Base-by-base conservation (phyloP, 2,329 filamentous ascomycete genomes). In the Nothomitra cinnamomea region DNA sequence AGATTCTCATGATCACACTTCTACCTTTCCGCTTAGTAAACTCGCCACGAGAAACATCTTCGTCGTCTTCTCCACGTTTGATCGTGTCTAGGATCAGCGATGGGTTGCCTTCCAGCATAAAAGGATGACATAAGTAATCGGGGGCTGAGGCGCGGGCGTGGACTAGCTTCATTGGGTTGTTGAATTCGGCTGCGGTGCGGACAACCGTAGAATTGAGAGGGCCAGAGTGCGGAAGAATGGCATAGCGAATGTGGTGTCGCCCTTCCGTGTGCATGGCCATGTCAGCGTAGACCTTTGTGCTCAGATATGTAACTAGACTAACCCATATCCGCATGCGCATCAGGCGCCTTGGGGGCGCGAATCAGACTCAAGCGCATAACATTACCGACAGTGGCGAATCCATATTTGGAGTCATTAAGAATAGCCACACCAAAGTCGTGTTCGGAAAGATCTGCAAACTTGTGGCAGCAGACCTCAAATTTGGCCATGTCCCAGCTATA, bases 381-480 rank as follows among this genome's bases (percentile, higher is more conserved):
- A 64, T 85, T 92, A 43, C 90, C 90, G 48, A 78, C 80, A 13
- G 88, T 94, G 21, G 90, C 90, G 64, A 96, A 96, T 17, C 90
- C 90, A 64, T 95, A 96, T 67, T 95, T 95, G 70, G 82, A 87
- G 67, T 96, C 89, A 63, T 96, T 96, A 56, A 96, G 76, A 57
- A 96, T 85, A 1, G 86, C 90, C 6, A 96, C 87, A 58, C 89
- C 89, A 61, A 94, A 95, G 53, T 82, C 83, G 62, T 85, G 75
- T 67, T 95, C 89, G 0, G 85, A 90, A 24, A 95, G 71, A 66
- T 95, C 89, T 10, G 89, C 89, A 73, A 87, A 95, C 65, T 89
- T 90, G 72, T 95, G 89, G 66, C 85, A 90, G 74, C 88, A 95
- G 52, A 95, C 89, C 70, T 95, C 89, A 61, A 95, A 95, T 63